phyloP scores from a whole-genome alignment of 495 filamentous ascomycete species.

The Aspergillus sclerotiicarbonarius region DNA sequence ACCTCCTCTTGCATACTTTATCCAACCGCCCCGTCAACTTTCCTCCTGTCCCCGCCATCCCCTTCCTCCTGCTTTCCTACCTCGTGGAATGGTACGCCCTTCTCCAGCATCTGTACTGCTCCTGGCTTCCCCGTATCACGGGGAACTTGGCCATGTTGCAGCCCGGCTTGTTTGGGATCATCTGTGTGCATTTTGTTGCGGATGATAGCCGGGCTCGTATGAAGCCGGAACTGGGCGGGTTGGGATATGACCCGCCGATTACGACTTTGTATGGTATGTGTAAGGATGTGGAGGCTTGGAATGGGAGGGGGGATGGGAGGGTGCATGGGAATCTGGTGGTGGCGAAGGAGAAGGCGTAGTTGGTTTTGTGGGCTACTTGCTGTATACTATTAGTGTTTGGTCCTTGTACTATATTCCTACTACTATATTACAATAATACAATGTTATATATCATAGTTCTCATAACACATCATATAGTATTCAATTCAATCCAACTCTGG shows the following conservation, averaged over 20 bases:
- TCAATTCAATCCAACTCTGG: too few relatives aligned
- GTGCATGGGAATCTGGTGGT: background rate
- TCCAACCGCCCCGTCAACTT: constrained; percentile 34
- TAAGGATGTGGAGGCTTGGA: constrained; percentile 39
- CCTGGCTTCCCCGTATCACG: constrained; percentile 39
- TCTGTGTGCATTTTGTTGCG: constrained; percentile 47
- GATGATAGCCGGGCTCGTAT: constrained; percentile 44
- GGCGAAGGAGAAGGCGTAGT: background rate
- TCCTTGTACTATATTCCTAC: too few relatives aligned
- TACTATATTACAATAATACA: too few relatives aligned
- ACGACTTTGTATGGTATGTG: constrained; percentile 55
- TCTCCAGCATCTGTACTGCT: constrained; percentile 39
- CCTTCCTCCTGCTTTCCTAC: constrained; percentile 46
- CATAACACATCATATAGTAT: too few relatives aligned
- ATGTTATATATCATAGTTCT: too few relatives aligned
- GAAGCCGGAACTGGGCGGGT: constrained; percentile 43
- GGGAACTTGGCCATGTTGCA: constrained; percentile 50
- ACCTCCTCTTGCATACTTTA: constrained; percentile 31
- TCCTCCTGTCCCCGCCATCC: constrained; percentile 23
- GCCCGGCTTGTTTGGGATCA: constrained; percentile 52
- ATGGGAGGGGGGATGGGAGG: constrained; percentile 7
- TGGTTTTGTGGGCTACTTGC: too few relatives aligned
- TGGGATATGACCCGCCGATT: constrained; percentile 51
- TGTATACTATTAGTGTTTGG: too few relatives aligned
- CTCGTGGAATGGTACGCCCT: constrained; percentile 49